These are phyloP conservation scores for Aplosporella prunicola DNA, from an alignment of 2,329 filamentous ascomycete species.

Conservation along the genomic window DNA sequence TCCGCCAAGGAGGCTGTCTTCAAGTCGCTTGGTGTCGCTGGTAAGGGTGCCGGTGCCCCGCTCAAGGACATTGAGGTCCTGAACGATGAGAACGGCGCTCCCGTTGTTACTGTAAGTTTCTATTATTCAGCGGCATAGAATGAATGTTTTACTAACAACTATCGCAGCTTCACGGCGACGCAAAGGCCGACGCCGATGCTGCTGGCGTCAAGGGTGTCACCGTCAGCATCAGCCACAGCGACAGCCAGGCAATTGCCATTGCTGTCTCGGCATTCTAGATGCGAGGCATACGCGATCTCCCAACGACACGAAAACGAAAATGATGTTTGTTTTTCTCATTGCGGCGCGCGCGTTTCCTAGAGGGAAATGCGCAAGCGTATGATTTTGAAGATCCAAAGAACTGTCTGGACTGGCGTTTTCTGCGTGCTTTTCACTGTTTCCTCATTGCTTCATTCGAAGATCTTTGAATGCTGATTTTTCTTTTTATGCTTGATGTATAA, in stretches of 20 bases:
- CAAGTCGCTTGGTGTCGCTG: slow-evolving; percentile 82
- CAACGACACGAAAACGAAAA: too few relatives aligned
- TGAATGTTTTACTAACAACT: slow-evolving; percentile 7
- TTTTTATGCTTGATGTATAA: too few relatives aligned
- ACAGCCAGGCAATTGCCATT: slow-evolving; percentile 87
- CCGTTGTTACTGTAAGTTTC: slow-evolving; percentile 70
- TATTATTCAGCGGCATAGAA: not conserved
- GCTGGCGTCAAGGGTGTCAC: slow-evolving; percentile 81
- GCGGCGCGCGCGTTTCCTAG: too few relatives aligned
- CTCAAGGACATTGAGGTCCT: slow-evolving; percentile 92
- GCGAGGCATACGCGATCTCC: too few relatives aligned
- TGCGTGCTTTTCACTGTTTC: too few relatives aligned
- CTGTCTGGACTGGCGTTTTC: too few relatives aligned
- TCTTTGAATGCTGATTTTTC: too few relatives aligned
- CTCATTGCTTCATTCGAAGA: too few relatives aligned
- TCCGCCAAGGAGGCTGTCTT: slow-evolving; percentile 98
- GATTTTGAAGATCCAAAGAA: too few relatives aligned
- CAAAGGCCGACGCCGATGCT: slow-evolving; percentile 71
- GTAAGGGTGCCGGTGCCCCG: slow-evolving; percentile 79
- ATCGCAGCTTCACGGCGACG: slow-evolving; percentile 71
- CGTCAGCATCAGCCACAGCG: slow-evolving; percentile 93
- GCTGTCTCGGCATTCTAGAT: slow-evolving; percentile 70
- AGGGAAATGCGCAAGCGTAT: too few relatives aligned
- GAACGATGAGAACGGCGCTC: slow-evolving; percentile 71
- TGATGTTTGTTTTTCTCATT: too few relatives aligned